Conservation (phyloP, 139 green algal species). For the Chlamydomonas eustigma region DNA sequence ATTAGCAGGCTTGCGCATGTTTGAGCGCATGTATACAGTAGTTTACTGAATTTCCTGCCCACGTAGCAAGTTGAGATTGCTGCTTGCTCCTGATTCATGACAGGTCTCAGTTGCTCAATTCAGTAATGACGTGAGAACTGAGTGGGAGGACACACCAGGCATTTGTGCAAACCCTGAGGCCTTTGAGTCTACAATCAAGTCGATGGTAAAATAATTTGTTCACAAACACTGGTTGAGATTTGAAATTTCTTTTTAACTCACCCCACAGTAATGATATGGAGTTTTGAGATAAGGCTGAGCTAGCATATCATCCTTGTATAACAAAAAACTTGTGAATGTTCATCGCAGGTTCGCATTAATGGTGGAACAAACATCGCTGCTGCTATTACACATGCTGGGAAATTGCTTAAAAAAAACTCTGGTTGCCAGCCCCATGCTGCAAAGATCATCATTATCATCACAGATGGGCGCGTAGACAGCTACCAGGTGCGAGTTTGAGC, state of each 20-base stretch:
- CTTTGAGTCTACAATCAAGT: constrained; percentile 2
- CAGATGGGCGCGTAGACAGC: constrained; percentile 54
- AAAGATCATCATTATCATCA: constrained; percentile 55
- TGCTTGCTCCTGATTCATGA: too few relatives aligned
- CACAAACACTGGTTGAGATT: too few relatives aligned
- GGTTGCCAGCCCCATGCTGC: too few relatives aligned
- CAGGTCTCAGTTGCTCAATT: constrained; percentile 67
- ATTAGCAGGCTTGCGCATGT: too few relatives aligned
- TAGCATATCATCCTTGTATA: too few relatives aligned
- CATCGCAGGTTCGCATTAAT: constrained; percentile 63
- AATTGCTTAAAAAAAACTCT: constrained; percentile 55
- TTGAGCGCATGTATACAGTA: too few relatives aligned
- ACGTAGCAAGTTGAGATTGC: too few relatives aligned
- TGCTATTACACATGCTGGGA: constrained; percentile 53
- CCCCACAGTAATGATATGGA: too few relatives aligned
- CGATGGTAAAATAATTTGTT: background rate
- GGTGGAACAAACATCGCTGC: constrained; percentile 73
- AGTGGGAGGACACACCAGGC: constrained; percentile 29
- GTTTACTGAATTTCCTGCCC: too few relatives aligned
- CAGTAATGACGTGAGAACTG: constrained; percentile 55
- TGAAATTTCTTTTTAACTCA: too few relatives aligned
- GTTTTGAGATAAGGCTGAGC: too few relatives aligned
- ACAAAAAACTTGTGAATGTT: too few relatives aligned
- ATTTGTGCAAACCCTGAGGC: background rate
- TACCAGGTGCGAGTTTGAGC: constrained; percentile 26